phyloP scores from a whole-genome alignment of 2,329 filamentous ascomycete species.

The Alternaria sp. region DNA sequence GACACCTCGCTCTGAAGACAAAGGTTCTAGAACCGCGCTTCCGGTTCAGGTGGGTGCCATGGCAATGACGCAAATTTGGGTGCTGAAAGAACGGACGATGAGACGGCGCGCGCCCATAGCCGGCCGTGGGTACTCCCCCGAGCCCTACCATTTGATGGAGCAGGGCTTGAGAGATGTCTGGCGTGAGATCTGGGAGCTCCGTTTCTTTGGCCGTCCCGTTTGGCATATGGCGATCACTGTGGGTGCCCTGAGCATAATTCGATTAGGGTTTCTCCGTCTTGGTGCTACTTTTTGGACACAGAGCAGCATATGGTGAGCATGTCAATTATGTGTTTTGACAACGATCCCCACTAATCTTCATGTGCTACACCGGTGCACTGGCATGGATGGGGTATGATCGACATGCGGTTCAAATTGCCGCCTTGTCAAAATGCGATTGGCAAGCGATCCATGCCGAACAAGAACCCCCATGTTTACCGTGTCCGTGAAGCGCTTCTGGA shows the following conservation, averaged over 20 bases:
- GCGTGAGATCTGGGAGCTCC: neutral
- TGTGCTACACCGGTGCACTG: neutral
- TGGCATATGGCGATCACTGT: constrained; percentile 9
- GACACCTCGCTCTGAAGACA: constrained; percentile 5
- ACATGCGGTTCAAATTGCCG: neutral
- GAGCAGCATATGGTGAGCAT: neutral
- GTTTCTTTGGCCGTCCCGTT: constrained; percentile 3
- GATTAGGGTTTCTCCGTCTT: neutral
- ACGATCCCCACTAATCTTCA: neutral
- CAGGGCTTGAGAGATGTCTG: constrained; percentile 3
- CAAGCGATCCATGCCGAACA: constrained; percentile 3
- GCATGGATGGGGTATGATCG: neutral
- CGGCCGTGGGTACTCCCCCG: constrained; percentile 22
- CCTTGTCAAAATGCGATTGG: neutral
- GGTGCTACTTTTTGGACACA: neutral
- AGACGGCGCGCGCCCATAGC: constrained; percentile 13
- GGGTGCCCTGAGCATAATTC: constrained; percentile 1
- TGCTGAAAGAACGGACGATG: constrained; percentile 12
- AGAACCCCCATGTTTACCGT: neutral
- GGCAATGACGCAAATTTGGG: constrained; percentile 24
- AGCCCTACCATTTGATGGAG: constrained; percentile 24
- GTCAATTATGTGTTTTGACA: neutral
- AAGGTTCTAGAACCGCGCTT: constrained; percentile 30
- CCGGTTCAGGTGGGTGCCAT: constrained; percentile 10
- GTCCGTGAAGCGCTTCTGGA: neutral